Evolutionary conservation across 805 yeast genomes (phyloP).

Genomic region (Blastobotrys robertii): DNA sequence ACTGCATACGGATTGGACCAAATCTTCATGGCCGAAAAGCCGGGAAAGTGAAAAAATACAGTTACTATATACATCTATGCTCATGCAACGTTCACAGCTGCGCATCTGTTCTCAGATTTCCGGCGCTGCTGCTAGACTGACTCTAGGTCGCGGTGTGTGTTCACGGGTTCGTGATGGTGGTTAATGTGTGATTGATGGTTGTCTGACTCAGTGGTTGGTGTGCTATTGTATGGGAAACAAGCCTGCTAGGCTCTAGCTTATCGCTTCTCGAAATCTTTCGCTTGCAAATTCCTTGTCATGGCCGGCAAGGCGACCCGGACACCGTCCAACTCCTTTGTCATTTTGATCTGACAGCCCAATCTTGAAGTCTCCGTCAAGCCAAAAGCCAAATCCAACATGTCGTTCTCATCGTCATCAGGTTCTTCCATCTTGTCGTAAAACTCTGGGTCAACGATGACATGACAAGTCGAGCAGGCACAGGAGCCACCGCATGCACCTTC

Average conservation of each 20-base stretch:
- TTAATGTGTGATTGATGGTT: no score
- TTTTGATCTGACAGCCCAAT: constrained; percentile 85
- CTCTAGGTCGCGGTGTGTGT: no score
- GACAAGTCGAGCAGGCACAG: constrained; percentile 98
- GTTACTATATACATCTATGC: constrained; percentile 5
- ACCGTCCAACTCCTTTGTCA: constrained; percentile 89
- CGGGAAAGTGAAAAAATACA: no score
- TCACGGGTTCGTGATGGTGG: no score
- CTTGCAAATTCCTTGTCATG: constrained; percentile 88
- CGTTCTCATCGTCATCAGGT: constrained; percentile 96
- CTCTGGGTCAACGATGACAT: constrained; percentile 91
- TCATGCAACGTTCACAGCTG: no score
- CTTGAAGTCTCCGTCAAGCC: constrained; percentile 96
- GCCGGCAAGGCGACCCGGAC: constrained; percentile 92
- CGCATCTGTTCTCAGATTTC: no score
- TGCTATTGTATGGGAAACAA: background rate
- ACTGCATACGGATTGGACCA: no score
- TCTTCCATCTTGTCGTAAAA: constrained; percentile 85
- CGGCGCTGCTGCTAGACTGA: no score
- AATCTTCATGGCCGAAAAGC: no score
- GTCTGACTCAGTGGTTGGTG: background rate
- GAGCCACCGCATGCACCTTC: constrained; percentile 98
- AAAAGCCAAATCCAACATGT: constrained; percentile 95
- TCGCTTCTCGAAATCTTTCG: constrained; percentile 51
- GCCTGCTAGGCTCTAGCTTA: constrained; percentile 2